Evolutionary conservation across 257 asterid genomes (phyloP), one percentile per base, ranked within the genome.

Genomic region (Solanum virginianum): DNA sequence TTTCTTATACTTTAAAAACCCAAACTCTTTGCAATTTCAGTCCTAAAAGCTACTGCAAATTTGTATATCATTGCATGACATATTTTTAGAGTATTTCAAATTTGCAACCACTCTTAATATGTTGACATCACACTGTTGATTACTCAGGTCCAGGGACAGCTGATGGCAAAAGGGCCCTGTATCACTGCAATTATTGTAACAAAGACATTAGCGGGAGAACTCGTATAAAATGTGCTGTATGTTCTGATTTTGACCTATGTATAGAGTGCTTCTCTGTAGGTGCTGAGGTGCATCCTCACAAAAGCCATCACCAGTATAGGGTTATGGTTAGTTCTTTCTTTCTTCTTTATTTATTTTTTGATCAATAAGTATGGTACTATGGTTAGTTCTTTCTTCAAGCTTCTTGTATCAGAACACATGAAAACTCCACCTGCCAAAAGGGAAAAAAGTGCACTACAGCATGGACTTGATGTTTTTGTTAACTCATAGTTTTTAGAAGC

Each of bases 211-310:
- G 96, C 0, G 97, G 98, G 89, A 90, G 91, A 87, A 88, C 90
- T 85, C 97, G 97, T 84, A 94, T 94, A 82, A 94, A 94, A 86
- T 94, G 98, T 91, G 96, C 91, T 68, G 91, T 91, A n/a, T 94
- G 96, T 84, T 92, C 94, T 22, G 97, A 94, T 88, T 94, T 94
- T 86, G 98, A 94, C 92, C 88, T 94, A 43, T 94, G 98, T 90
- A 87, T 94, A 55, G 98, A 94, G 83, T 94, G 98, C 88, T 94
- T 94, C 92, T 94, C 98, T 45, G 96, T 94, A 18, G 98, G 98
- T 81, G 96, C 92, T 16, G 98, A 94, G 92, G 95, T 94, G 89
- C 88, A 92, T 85, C 97, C 98, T 53, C 98, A 94, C 89, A 91
- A 92, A 89, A 91, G 95, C 89, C 86, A 87, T 87, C 98, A 94